Percentiles rank a stretch among this genome's conserved stretches.
These are phyloP conservation scores for Moelleriella libera DNA, from an alignment of 2,329 filamentous ascomycete species.

Conservation along the genomic window DNA sequence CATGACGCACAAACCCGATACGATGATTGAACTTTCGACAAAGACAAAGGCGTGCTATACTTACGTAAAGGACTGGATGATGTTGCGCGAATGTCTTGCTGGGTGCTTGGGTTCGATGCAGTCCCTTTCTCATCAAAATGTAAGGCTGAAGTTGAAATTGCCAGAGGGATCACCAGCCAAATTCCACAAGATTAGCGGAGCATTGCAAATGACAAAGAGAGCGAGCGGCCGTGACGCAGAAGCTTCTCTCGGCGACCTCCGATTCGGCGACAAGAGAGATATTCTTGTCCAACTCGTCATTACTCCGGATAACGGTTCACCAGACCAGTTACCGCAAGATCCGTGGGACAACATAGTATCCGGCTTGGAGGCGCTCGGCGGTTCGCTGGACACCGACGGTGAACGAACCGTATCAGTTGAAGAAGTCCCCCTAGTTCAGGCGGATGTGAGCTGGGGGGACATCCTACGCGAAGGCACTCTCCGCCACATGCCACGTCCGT, in stretches of 20 bases:
- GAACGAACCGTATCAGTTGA: constrained; percentile 75
- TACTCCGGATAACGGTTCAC: constrained; percentile 65
- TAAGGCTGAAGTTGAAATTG: constrained; percentile 84
- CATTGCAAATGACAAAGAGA: constrained; percentile 89
- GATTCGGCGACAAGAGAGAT: constrained; percentile 90
- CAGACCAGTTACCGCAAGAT: constrained; percentile 81
- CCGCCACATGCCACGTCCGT: constrained; percentile 76
- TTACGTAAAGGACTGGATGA: constrained; percentile 99
- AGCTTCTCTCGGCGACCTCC: constrained; percentile 76
- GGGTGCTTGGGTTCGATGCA: constrained; percentile 87
- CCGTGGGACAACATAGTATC: constrained; percentile 97
- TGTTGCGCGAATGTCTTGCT: constrained; percentile 90
- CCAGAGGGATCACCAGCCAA: constrained; percentile 95
- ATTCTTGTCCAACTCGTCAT: constrained; percentile 91
- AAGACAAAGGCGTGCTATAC: constrained; percentile 94
- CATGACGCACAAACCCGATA: constrained; percentile 95
- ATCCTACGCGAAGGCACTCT: constrained; percentile 79
- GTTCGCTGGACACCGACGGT: constrained; percentile 74
- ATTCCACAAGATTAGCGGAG: constrained; percentile 96
- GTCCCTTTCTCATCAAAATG: constrained; percentile 93
- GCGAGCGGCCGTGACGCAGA: constrained; percentile 91
- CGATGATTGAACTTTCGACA: constrained; percentile 93
- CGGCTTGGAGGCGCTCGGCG: constrained; percentile 82
- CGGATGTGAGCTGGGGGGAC: constrained; percentile 86
- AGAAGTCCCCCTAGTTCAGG: constrained; percentile 88